These are phyloP conservation scores for Trichoderma atroviride DNA, from an alignment of 2,329 filamentous ascomycete species.

Conservation along the genomic window DNA sequence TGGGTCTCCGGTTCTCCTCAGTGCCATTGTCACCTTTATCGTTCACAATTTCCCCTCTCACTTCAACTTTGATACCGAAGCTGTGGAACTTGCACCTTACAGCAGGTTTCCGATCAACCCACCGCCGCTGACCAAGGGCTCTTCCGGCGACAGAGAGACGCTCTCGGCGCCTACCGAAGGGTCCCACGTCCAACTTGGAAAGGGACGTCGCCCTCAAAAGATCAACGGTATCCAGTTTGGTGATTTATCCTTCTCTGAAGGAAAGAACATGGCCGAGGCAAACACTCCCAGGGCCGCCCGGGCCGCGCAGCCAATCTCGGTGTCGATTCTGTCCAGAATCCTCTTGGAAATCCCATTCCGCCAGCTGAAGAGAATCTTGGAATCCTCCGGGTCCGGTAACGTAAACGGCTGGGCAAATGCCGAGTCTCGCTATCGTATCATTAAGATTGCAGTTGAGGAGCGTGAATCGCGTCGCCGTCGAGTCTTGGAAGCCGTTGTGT, in stretches of 20 bases:
- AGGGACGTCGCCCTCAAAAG: constrained; percentile 51
- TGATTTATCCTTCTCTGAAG: constrained; percentile 54
- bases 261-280: constrained; percentile 34
- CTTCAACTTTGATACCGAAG: constrained; percentile 60
- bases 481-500: constrained; percentile 47
- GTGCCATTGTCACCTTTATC: constrained; percentile 60
- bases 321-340: constrained; percentile 63
- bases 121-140: constrained; percentile 28
- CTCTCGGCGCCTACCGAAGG: constrained; percentile 31
- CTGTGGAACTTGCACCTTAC: constrained; percentile 42
- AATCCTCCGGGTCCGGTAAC: constrained; percentile 57
- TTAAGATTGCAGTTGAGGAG: constrained; percentile 56
- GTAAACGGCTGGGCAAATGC: constrained; percentile 54
- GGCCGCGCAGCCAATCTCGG: constrained; percentile 40
- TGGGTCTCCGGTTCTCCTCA: constrained; percentile 57
- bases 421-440: constrained; percentile 51
- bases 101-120: constrained; percentile 44
- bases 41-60: constrained; percentile 60
- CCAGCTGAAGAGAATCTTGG: constrained; percentile 66
- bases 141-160: constrained; percentile 34
- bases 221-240: constrained; percentile 71
- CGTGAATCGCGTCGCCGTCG: constrained; percentile 59
- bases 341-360: constrained; percentile 71
- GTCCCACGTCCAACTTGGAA: constrained; percentile 42
- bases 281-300: constrained; percentile 38